Percentiles rank a stretch among this genome's conserved stretches.
Conservation (phyloP, 1,284 basidiomycete species). For the Cutaneotrichosporon arboriforme region DNA sequence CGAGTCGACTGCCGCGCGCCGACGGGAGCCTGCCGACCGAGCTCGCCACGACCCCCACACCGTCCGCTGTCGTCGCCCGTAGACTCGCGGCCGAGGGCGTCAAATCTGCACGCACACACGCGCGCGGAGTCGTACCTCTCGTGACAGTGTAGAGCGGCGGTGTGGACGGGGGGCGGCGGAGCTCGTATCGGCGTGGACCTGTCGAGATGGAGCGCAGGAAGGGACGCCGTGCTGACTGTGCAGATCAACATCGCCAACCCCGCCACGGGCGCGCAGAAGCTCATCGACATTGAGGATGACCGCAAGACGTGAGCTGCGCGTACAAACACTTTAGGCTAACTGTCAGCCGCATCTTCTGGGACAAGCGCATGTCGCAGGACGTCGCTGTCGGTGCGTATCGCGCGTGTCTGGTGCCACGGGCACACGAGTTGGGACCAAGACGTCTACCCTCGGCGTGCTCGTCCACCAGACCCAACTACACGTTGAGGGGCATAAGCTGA, state of each 20-base stretch:
- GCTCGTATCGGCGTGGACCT: background rate
- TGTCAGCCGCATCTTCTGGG: slow-evolving; percentile 74
- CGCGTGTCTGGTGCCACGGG: background rate
- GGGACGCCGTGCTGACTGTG: slow-evolving; percentile 34
- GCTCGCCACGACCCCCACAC: background rate
- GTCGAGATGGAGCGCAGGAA: background rate
- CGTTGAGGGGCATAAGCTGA: background rate
- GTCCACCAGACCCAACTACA: too few species aligned
- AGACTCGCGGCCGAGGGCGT: too few species aligned
- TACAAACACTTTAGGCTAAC: too few species aligned
- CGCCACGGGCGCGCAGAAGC: slow-evolving; percentile 95
- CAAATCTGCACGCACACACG: too few species aligned
- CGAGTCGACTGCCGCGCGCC: background rate
- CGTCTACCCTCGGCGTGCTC: too few species aligned
- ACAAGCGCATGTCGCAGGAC: slow-evolving; percentile 94
- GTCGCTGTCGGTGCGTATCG: slow-evolving; percentile 50
- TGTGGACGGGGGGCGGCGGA: too few species aligned
- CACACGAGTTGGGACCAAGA: too few species aligned
- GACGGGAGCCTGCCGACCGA: background rate
- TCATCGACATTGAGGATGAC: slow-evolving; percentile 90
- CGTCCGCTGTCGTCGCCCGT: background rate
- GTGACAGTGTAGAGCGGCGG: too few species aligned
- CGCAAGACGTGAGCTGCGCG: slow-evolving; percentile 53
- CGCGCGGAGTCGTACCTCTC: too few species aligned
- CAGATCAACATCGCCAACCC: slow-evolving; percentile 97